Percentiles rank a stretch among this genome's conserved stretches.
These are phyloP conservation scores for Odontarrhena argentea DNA, from an alignment of 345 rosid species.

Conservation along the genomic window DNA sequence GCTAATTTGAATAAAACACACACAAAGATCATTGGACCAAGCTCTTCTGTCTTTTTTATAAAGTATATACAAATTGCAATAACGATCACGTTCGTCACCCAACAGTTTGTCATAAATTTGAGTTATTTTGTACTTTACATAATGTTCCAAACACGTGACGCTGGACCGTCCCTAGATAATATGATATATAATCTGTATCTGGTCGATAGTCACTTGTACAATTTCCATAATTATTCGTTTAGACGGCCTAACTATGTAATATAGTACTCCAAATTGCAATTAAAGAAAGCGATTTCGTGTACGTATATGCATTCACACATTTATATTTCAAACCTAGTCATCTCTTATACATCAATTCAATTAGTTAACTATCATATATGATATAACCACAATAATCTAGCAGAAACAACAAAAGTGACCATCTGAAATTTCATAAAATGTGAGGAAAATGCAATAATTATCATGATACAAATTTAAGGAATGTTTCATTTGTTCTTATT, in stretches of 20 bases:
- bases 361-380: background rate
- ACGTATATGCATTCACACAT: conserved; percentile 1
- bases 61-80: conserved; percentile 15
- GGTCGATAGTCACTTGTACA: conserved; percentile 9
- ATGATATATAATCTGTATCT: conserved; percentile 19
- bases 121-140: conserved; percentile 21
- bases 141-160: conserved; percentile 26
- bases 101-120: conserved; percentile 29
- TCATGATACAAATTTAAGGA: background rate
- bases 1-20: background rate
- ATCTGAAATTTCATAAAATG: conserved; percentile 3
- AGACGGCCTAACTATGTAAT: background rate
- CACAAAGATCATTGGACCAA: background rate
- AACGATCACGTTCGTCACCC: conserved; percentile 31
- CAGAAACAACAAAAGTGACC: conserved; percentile 17
- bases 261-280: conserved; percentile 22
- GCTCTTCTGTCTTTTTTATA: background rate
- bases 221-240: conserved; percentile 14
- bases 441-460: conserved; percentile 3
- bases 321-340: no score
- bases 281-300: conserved; percentile 12
- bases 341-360: conserved; percentile 3
- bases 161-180: conserved; percentile 23
- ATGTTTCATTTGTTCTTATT: no score
- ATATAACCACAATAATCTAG: conserved; percentile 14